phyloP scores from a whole-genome alignment of 768 basidiomycete genomes.

The Sarcomyxa edulis region DNA sequence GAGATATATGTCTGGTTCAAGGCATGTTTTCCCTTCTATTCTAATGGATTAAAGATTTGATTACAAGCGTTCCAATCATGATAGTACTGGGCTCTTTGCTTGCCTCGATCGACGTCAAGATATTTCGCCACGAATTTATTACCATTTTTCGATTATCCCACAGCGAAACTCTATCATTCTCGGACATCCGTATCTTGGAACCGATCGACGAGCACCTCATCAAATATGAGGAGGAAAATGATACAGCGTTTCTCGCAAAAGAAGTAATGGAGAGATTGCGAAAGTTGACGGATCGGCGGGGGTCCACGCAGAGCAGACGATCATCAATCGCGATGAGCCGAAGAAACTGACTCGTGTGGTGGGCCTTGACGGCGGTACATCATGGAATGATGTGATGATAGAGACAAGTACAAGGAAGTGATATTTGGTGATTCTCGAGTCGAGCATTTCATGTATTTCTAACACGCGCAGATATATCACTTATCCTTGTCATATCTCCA shows the following conservation, averaged over 20 bases:
- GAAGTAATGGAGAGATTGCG: conserved; percentile 41
- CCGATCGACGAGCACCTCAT: conserved; percentile 40
- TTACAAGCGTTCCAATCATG: conserved; percentile 12
- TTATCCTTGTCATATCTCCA: too few relatives aligned
- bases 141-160: conserved; percentile 56
- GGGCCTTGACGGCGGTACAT: too few relatives aligned
- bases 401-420: too few relatives aligned
- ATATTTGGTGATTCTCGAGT: too few relatives aligned
- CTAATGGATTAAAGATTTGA: background rate
- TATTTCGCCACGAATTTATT: conserved; percentile 58
- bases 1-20: conserved; percentile 61
- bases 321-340: too few relatives aligned
- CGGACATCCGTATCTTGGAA: conserved; percentile 48
- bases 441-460: too few relatives aligned
- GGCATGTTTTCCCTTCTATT: conserved; percentile 35
- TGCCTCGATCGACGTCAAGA: conserved; percentile 43
- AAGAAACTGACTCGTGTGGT: too few relatives aligned
- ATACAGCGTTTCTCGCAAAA: conserved; percentile 53
- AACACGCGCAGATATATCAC: too few relatives aligned
- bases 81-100: conserved; percentile 36
- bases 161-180: conserved; percentile 39
- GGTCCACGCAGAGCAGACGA: background rate
- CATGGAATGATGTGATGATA: too few relatives aligned
- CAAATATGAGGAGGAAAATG: conserved; percentile 54
- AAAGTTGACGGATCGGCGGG: conserved; percentile 24